Evolutionary conservation across 2,329 filamentous ascomycete species (phyloP).

Genomic region (Trichoderma cornu-damae): DNA sequence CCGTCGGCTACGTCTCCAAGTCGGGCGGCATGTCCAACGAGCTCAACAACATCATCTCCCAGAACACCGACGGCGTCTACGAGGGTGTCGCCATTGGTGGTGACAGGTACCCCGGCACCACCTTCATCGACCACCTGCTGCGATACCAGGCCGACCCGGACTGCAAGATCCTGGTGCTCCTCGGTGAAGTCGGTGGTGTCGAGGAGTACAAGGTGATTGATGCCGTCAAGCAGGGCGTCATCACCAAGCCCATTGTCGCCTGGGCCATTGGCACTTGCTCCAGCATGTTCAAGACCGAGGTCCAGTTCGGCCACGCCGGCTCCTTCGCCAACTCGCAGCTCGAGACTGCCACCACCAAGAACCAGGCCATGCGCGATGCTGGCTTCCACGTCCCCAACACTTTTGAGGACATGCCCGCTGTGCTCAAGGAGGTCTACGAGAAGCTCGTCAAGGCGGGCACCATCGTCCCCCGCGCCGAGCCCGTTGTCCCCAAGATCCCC

Average conservation of each 20-base stretch:
- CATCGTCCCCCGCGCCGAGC: constrained; percentile 82
- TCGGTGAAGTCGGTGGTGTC: constrained; percentile 98
- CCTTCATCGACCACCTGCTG: constrained; percentile 97
- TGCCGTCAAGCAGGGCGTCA: constrained; percentile 86
- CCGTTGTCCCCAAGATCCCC: constrained; percentile 94
- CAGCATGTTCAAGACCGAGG: constrained; percentile 99
- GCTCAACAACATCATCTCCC: constrained; percentile 98
- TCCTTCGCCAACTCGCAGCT: constrained; percentile 99
- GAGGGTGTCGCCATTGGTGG: constrained; percentile 99
- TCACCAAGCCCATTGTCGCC: constrained; percentile 97
- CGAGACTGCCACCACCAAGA: constrained; percentile 94
- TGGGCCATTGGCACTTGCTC: constrained; percentile 99
- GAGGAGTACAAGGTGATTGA: constrained; percentile 99
- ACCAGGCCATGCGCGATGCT: constrained; percentile 91
- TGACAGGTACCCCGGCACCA: constrained; percentile 97
- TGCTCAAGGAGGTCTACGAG: constrained; percentile 79
- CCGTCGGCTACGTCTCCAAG: constrained; percentile 99
- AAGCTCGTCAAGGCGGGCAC: constrained; percentile 78
- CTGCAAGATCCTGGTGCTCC: constrained; percentile 93
- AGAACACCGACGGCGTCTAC: constrained; percentile 95
- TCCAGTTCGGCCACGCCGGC: constrained; percentile 98
- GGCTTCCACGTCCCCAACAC: constrained; percentile 93
- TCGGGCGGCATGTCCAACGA: constrained; percentile 99
- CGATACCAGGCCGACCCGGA: constrained; percentile 94
- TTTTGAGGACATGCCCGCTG: constrained; percentile 85